phyloP scores from a whole-genome alignment of 768 basidiomycete species.

The Suillus ampliporus region DNA sequence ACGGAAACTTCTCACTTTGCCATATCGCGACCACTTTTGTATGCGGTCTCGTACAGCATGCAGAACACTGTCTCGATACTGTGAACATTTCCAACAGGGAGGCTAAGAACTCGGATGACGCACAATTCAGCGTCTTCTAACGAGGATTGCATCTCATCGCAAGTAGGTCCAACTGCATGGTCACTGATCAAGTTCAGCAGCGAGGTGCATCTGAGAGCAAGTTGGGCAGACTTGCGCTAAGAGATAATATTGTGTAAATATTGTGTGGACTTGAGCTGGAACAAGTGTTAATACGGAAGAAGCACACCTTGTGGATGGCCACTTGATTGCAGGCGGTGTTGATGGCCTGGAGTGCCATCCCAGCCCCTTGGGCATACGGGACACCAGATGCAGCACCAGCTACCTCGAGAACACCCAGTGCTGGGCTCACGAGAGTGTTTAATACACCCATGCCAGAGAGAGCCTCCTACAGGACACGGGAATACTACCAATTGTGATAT shows the following conservation, averaged over 20 bases:
- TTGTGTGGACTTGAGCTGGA: conserved; percentile 10
- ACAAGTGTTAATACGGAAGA: background rate
- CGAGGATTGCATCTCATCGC: conserved; percentile 45
- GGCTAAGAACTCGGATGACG: conserved; percentile 19
- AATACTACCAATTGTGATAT: background rate
- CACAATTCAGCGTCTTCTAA: conserved; percentile 53
- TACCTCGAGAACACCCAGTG: conserved; percentile 43
- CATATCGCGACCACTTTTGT: conserved; percentile 45
- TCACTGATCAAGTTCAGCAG: conserved; percentile 48
- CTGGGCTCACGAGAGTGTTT: conserved; percentile 16
- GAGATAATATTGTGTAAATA: background rate
- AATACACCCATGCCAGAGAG: conserved; percentile 1
- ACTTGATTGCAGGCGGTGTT: conserved; percentile 51
- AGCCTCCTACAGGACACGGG: background rate
- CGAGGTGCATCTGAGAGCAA: conserved; percentile 48
- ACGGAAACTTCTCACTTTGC: conserved; percentile 46
- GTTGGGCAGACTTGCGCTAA: conserved; percentile 46
- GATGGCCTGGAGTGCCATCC: conserved; percentile 50
- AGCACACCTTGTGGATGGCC: conserved; percentile 52
- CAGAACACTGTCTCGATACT: conserved; percentile 42
- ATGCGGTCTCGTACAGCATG: conserved; percentile 45
- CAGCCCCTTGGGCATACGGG: conserved; percentile 52
- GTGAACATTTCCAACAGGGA: conserved; percentile 3
- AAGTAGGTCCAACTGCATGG: conserved; percentile 42
- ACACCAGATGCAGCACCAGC: conserved; percentile 51